These are phyloP conservation scores for Pseudonitzschia pungens DNA, from an alignment of 108 stramenopile species.

Conservation along the genomic window DNA sequence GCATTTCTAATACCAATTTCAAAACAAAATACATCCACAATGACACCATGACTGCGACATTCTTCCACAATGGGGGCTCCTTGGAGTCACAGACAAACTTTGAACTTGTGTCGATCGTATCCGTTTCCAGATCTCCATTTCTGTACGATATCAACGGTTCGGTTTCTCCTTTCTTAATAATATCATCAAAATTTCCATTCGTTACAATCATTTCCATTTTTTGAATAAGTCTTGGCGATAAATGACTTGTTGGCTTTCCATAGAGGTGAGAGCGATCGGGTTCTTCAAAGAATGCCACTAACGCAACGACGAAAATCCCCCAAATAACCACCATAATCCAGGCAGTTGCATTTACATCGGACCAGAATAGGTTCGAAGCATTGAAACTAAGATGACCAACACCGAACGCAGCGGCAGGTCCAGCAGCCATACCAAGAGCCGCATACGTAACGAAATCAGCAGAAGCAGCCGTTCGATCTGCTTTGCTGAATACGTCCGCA, in stretches of 20 bases:
- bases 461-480: conserved; percentile 78
- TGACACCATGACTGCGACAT: conserved; percentile 61
- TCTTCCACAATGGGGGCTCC: conserved; percentile 32
- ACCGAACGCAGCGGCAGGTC: conserved; percentile 49
- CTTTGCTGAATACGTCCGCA: conserved; percentile 77
- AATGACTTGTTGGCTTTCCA: neutral
- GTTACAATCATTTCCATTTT: neutral
- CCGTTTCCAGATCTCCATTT: neutral
- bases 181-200: neutral
- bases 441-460: conserved; percentile 86
- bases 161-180: neutral
- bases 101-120: neutral
- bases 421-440: conserved; percentile 86
- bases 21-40: conserved; percentile 67
- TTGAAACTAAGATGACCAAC: conserved; percentile 1
- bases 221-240: neutral
- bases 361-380: conserved; percentile 1
- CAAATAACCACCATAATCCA: conserved; percentile 79
- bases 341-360: conserved; percentile 73
- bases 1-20: conserved; percentile 57
- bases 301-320: conserved; percentile 49
- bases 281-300: conserved; percentile 74
- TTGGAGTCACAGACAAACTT: neutral
- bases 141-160: neutral
- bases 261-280: conserved; percentile 47